phyloP scores from a whole-genome alignment of 140 eudicot species.

The Flaveria floridana region DNA sequence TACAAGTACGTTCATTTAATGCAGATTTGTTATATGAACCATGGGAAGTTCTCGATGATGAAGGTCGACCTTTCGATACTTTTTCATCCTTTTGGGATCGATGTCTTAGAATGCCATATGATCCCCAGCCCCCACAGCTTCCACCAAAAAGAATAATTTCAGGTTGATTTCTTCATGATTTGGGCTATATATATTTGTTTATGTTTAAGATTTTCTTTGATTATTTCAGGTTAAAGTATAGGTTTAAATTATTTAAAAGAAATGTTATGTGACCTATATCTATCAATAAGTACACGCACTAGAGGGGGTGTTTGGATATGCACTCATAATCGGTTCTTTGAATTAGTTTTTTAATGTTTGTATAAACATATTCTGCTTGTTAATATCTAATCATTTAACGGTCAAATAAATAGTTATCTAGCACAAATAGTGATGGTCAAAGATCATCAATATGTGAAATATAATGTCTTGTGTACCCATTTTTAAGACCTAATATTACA shows the following conservation, averaged over 20 bases:
- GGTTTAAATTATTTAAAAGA: background rate
- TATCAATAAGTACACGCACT: background rate
- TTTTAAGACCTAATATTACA: background rate
- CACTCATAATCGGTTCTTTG: background rate
- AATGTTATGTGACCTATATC: background rate
- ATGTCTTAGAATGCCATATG: slow-evolving; percentile 87
- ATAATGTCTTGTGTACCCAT: background rate
- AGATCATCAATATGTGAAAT: background rate
- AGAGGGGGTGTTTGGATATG: background rate
- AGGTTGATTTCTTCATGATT: slow-evolving; percentile 42
- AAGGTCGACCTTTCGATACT: slow-evolving; percentile 69
- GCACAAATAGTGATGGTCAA: background rate
- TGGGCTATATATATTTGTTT: slow-evolving; percentile 1
- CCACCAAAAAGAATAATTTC: slow-evolving; percentile 92
- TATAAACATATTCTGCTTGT: background rate
- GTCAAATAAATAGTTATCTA: background rate
- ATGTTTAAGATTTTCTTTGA: background rate
- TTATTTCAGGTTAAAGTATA: background rate
- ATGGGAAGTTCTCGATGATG: slow-evolving; percentile 84
- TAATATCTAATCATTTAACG: background rate
- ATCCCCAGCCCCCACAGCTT: slow-evolving; percentile 87
- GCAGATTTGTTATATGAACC: slow-evolving; percentile 97
- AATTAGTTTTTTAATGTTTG: background rate
- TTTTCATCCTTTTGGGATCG: slow-evolving; percentile 83
- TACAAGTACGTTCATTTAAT: slow-evolving; percentile 78